Base-by-base conservation (phyloP, 2,329 filamentous ascomycete genomes). In the Ophiostoma perfectum region DNA sequence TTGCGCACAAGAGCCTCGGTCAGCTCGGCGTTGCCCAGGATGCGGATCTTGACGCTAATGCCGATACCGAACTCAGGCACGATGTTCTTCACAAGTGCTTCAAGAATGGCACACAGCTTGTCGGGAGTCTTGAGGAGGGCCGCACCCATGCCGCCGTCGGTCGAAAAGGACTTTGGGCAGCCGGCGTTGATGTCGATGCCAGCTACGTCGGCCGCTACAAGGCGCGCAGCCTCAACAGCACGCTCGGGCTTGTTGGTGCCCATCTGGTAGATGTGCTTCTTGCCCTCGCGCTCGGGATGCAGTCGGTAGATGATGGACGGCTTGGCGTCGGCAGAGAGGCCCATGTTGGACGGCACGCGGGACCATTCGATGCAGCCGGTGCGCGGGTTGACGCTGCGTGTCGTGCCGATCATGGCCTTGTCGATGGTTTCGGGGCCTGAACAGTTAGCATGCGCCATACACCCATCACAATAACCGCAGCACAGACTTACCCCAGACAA, bases 151-250 rank as follows among this genome's bases (percentile, higher is more conserved):
- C 95, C 95, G 70, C 93, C 93, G 71, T 86, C 86, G 2, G 94
- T 97, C 75, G 91, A 96, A 79, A 99, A 99, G 0, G 94, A 91
- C 78, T 99, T 99, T 0, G 95, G 95, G 76, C 95, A 99, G n/a
- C 95, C 95, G 0, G 95, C 93, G 77, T 99, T 99, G 71, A 99
- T 90, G 77, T 98, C 95, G 73, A 99, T 97, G 70, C 95, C 95
- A 0, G 89, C 88, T 3, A 99, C 95, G 78, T 98, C 92, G 12
- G 81, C 85, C 0, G 93, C 95, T 27, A 99, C 90, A 16, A 97
- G 80, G 67, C 88, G 88, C 2, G 94, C 93, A 0, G 94, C 93
- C 76, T 90, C 81, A 0, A 98, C 93, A 0, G 95, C 95, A 42
- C 88, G 84, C 12, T 90, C 88, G 0, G 95, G 92, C 70, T 90